These are phyloP conservation scores for Leucosporidium creatinivorum DNA, from an alignment of 768 basidiomycete species.

Conservation along the genomic window DNA sequence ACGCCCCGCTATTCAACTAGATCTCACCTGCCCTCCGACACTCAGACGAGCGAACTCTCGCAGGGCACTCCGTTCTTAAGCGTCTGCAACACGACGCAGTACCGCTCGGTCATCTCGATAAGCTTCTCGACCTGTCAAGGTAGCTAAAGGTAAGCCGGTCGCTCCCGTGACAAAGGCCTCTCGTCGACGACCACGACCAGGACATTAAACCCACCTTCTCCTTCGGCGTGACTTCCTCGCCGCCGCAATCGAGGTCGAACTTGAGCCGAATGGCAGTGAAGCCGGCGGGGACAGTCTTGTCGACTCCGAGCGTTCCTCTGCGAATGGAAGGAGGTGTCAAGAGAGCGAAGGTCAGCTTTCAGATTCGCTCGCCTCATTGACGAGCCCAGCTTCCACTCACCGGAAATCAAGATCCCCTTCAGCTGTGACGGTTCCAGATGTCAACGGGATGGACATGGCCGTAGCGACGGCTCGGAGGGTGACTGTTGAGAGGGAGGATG, in stretches of 20 bases:
- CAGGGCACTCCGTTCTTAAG: neutral
- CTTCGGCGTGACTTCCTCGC: neutral
- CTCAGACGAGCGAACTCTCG: neutral
- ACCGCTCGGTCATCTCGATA: slow-evolving; percentile 14
- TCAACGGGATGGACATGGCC: slow-evolving; percentile 1
- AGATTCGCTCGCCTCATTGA: too few relatives aligned
- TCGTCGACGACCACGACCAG: too few relatives aligned
- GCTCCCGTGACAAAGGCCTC: too few relatives aligned
- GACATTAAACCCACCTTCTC: neutral
- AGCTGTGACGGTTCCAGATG: neutral
- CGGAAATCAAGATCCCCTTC: slow-evolving; percentile 16
- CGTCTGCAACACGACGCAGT: slow-evolving; percentile 13
- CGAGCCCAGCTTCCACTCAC: neutral
- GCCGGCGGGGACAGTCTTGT: slow-evolving; percentile 4
- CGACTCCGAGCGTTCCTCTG: slow-evolving; percentile 14
- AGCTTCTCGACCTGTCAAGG: slow-evolving; percentile 6
- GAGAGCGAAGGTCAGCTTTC: too few relatives aligned
- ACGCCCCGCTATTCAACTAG: too few relatives aligned
- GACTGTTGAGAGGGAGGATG: neutral
- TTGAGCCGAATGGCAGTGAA: slow-evolving; percentile 10
- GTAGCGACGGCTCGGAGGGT: slow-evolving; percentile 12
- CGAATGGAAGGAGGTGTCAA: neutral
- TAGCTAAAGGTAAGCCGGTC: too few relatives aligned
- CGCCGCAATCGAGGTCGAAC: slow-evolving; percentile 16
- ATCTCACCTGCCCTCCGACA: too few relatives aligned